Conservation (phyloP, 768 basidiomycete species). For the Pisolithus albus region DNA sequence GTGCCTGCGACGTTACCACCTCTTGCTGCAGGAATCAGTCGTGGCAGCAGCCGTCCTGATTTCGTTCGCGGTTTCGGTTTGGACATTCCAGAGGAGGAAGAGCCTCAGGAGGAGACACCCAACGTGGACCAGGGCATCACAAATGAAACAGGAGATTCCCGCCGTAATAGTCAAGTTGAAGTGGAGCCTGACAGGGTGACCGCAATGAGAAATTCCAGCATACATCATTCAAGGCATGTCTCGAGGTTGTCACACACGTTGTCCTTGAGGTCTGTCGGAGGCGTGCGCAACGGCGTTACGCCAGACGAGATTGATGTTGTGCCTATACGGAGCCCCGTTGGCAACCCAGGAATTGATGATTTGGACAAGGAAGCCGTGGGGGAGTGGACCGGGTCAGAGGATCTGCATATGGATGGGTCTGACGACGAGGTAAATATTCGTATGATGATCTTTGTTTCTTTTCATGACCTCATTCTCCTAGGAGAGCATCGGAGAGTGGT, state of each 20-base stretch:
- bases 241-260: conserved; percentile 63
- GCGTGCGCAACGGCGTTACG: conserved; percentile 32
- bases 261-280: conserved; percentile 57
- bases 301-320: conserved; percentile 22
- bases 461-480: conserved; percentile 10
- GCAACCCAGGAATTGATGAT: conserved; percentile 30
- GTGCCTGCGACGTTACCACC: conserved; percentile 40
- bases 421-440: conserved; percentile 58
- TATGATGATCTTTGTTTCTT: neutral
- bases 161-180: conserved; percentile 19
- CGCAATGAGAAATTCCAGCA: conserved; percentile 41
- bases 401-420: conserved; percentile 49
- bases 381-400: conserved; percentile 85
- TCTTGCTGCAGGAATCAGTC: conserved; percentile 37
- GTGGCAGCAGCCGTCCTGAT: conserved; percentile 55
- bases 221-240: conserved; percentile 60
- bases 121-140: conserved; percentile 33
- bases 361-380: conserved; percentile 38
- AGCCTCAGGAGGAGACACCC: conserved; percentile 42
- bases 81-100: conserved; percentile 71
- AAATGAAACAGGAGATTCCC: conserved; percentile 27
- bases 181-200: conserved; percentile 36
- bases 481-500: conserved; percentile 84
- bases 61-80: conserved; percentile 76
- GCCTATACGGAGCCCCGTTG: conserved; percentile 26